phyloP scores from a whole-genome alignment of 768 basidiomycete genomes.

The Arthromyces matolae region DNA sequence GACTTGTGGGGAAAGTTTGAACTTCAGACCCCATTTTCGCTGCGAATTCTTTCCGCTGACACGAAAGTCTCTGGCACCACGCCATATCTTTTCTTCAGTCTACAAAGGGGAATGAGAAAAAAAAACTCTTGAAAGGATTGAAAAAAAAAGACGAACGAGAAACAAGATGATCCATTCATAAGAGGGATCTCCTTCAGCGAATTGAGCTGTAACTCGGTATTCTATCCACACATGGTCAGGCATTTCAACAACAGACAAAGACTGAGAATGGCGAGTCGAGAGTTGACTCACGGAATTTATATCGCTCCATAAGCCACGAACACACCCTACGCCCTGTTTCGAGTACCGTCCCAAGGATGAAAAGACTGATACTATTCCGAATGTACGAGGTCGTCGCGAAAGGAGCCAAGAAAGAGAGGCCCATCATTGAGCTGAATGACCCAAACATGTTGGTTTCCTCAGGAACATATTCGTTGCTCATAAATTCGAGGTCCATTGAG shows the following conservation, averaged over 20 bases:
- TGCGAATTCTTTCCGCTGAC: slow-evolving; percentile 37
- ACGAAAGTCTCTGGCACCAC: slow-evolving; percentile 36
- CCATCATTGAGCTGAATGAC: slow-evolving; percentile 27
- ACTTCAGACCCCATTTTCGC: slow-evolving; percentile 35
- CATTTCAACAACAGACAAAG: neutral
- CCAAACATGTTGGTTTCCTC: slow-evolving; percentile 8
- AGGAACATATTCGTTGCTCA: too few species aligned
- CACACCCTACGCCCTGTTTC: slow-evolving; percentile 38
- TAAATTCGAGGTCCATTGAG: too few species aligned
- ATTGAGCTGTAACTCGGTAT: slow-evolving; percentile 41
- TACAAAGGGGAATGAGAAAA: slow-evolving; percentile 12
- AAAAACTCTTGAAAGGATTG: neutral
- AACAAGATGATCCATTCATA: slow-evolving; percentile 49
- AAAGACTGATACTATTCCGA: slow-evolving; percentile 24
- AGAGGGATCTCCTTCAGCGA: slow-evolving; percentile 43
- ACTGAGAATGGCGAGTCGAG: neutral
- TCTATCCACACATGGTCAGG: slow-evolving; percentile 23
- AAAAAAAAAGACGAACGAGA: too few species aligned
- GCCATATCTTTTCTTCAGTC: slow-evolving; percentile 44
- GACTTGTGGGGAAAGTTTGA: slow-evolving; percentile 16
- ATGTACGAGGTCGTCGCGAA: slow-evolving; percentile 23
- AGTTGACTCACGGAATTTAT: slow-evolving; percentile 33
- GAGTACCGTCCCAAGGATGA: slow-evolving; percentile 32
- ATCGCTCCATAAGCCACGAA: slow-evolving; percentile 35
- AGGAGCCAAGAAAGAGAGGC: slow-evolving; percentile 34